Percentiles rank a stretch among this genome's conserved stretches.
phyloP scores from a whole-genome alignment of 1,139 yeast genomes.

The Zygotorulaspora mrakii region DNA sequence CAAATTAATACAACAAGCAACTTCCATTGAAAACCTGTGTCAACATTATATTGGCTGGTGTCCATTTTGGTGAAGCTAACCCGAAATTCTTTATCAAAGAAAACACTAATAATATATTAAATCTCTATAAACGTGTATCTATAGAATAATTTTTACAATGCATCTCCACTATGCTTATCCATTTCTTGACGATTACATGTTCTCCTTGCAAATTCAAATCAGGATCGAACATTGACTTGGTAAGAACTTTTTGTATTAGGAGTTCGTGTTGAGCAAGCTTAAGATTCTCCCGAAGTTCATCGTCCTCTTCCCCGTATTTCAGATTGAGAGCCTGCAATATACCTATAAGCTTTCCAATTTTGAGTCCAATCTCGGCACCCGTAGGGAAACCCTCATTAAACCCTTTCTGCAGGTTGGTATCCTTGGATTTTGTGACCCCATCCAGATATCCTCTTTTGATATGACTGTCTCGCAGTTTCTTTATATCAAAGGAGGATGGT shows the following conservation, averaged over 20 bases:
- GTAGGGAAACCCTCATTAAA: constrained; percentile 74
- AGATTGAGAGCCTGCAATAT: constrained; percentile 31
- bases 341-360: constrained; percentile 68
- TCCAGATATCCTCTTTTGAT: constrained; percentile 80
- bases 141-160: constrained; percentile 22
- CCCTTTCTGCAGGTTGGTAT: constrained; percentile 66
- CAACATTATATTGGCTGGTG: constrained; percentile 99
- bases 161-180: constrained; percentile 9
- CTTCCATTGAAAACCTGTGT: constrained; percentile 91
- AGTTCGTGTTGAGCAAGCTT: constrained; percentile 25
- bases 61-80: constrained; percentile 71
- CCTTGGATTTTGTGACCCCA: constrained; percentile 71
- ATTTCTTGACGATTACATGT: constrained; percentile 17
- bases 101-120: neutral
- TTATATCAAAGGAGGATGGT: constrained; percentile 28
- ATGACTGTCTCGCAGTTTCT: constrained; percentile 57
- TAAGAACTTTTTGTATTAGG: constrained; percentile 28
- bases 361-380: constrained; percentile 68
- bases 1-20: constrained; percentile 89
- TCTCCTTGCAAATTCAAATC: constrained; percentile 19
- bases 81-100: neutral
- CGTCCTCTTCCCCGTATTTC: constrained; percentile 23
- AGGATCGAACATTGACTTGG: constrained; percentile 26
- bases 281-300: constrained; percentile 19
- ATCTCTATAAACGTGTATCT: constrained; percentile 11